phyloP scores from a whole-genome alignment of 805 yeast genomes.

The Dipodascus geniculatus region DNA sequence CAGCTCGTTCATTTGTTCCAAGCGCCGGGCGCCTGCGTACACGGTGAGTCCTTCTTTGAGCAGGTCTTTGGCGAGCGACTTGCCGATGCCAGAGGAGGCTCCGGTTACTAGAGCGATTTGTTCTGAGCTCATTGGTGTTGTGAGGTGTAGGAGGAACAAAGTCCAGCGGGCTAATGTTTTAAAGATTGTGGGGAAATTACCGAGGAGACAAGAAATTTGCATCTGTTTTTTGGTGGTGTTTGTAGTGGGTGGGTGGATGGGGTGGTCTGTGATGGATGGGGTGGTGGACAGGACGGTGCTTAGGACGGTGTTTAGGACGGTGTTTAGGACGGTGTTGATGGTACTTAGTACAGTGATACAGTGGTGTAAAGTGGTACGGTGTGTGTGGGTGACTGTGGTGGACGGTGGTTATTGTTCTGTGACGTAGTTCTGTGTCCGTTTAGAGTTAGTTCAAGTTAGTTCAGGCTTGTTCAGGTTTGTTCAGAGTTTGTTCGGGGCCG shows the following conservation, averaged over 20 bases:
- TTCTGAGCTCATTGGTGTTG: neutral
- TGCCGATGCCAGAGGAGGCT: slow-evolving; percentile 14
- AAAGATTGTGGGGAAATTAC: neutral
- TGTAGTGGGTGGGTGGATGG: neutral
- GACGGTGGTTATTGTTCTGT: too few relatives aligned
- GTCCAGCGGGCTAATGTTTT: neutral
- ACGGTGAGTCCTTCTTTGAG: slow-evolving; percentile 25
- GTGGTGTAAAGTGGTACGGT: too few relatives aligned
- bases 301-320: too few relatives aligned
- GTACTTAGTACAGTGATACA: too few relatives aligned
- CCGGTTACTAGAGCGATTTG: slow-evolving; percentile 10
- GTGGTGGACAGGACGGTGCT: too few relatives aligned
- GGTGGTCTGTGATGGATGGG: neutral
- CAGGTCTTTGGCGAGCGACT: slow-evolving; percentile 11
- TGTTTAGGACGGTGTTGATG: too few relatives aligned
- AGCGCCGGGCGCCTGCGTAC: slow-evolving; percentile 64
- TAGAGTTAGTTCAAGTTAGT: too few relatives aligned
- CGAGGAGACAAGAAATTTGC: neutral
- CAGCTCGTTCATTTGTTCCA: slow-evolving; percentile 46
- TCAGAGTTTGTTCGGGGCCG: too few relatives aligned
- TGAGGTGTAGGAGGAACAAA: neutral
- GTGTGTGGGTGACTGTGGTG: too few relatives aligned
- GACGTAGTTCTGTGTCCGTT: too few relatives aligned
- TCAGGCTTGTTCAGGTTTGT: too few relatives aligned
- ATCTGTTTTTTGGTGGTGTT: neutral